Evolutionary conservation across 208 protist genomes (phyloP).

Genomic region (Wallacemonas sp.): DNA sequence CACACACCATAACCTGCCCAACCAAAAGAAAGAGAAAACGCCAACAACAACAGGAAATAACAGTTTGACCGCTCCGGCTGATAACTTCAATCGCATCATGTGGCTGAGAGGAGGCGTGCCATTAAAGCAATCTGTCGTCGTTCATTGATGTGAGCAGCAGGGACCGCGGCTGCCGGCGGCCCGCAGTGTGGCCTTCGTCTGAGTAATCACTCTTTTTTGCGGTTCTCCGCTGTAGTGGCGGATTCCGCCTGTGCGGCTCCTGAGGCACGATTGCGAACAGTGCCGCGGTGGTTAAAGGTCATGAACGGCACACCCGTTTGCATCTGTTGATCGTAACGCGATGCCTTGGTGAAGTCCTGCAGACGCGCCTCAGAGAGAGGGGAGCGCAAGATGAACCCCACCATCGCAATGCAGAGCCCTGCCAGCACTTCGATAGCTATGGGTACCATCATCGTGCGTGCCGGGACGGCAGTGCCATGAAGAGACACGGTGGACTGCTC

Average conservation of each 20-base stretch:
- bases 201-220: slow-evolving; percentile 41
- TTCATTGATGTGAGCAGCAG: no score
- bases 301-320: slow-evolving; percentile 76
- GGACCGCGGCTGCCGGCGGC: no score
- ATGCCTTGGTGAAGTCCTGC: slow-evolving; percentile 48
- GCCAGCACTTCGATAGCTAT: slow-evolving; percentile 33
- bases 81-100: no score
- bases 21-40: neutral
- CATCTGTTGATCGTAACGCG: slow-evolving; percentile 67
- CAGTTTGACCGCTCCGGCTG: no score
- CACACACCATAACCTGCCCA: no score
- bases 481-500: neutral
- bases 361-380: slow-evolving; percentile 59
- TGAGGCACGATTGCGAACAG: slow-evolving; percentile 16
- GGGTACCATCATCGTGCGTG: slow-evolving; percentile 23
- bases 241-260: neutral
- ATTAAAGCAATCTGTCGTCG: no score
- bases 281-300: slow-evolving; percentile 88
- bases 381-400: slow-evolving; percentile 50
- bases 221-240: neutral
- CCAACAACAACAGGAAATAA: neutral
- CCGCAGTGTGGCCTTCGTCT: no score
- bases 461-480: slow-evolving; percentile 11
- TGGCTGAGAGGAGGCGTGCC: no score
- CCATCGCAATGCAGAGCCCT: slow-evolving; percentile 41